Evolutionary conservation across 1,284 basidiomycete species (phyloP), one percentile per base, ranked within the genome.

Genomic region (Grifola frondosa): DNA sequence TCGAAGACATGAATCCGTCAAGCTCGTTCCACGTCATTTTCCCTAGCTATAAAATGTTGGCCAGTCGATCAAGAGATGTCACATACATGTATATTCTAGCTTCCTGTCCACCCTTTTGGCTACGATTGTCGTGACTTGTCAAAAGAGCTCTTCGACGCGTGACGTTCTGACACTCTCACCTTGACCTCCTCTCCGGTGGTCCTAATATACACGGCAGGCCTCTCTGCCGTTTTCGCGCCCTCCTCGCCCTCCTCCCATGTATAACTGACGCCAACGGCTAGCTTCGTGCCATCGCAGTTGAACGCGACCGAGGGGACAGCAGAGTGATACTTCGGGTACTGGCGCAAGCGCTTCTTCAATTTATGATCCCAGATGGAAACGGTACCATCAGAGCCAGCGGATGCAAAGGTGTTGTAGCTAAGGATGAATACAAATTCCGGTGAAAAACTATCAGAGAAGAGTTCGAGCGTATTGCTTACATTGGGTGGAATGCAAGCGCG

Each of bases 341-440:
- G 91, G 28, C 91, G 81, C 50, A 98, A 74, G 10, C 97, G 82
- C 65, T 99, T 99, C 73, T 97, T 98, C 34, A 95, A 89, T 50
- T 87, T 86, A 64, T 97, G 91, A 63, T 99, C 97, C 96, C 96
- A 99, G 48, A 98, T 83, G 0, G 91, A 92, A 29, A 96, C 85
- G 5, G 88, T 86, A 1, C 84, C 85, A 65, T 98, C 95, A 0
- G 93, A 96, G 23, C 95, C 96, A 3, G 88, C 89, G 0, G 92
- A 94, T 0, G 91, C 93, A 60, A 99, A 98, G 0, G 96, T 97
- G 62, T 94, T 96, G 68, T 89, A 88, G 15, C 88, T 91, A 30
- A 34, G 10, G 32, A 17, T 12, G 40, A 28, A 15, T 37, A 17
- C 6, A 42, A n/a, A 34, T 6, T 25, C 30, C 26, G 21, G 28